Conservation (phyloP, 2,329 filamentous ascomycete species). For the Colletotrichum ledebouriae region DNA sequence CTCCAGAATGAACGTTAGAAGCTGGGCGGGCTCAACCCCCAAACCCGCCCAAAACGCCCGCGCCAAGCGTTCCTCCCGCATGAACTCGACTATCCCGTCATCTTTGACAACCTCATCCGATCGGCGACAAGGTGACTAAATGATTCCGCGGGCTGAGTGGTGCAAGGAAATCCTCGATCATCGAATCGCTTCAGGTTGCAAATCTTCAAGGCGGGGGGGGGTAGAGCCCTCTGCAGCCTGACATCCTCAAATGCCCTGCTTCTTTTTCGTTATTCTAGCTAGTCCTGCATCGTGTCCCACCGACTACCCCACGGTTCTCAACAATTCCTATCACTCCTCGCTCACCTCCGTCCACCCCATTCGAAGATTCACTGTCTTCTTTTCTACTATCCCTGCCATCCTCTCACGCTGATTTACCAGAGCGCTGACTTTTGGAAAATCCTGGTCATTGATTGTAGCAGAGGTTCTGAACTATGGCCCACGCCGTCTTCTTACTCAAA, state of each 20-base stretch:
- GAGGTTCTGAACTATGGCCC: background rate
- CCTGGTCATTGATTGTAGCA: background rate
- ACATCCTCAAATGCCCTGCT: constrained; percentile 16
- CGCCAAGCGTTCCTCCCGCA: constrained; percentile 40
- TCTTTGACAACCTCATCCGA: constrained; percentile 34
- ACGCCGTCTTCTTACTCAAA: background rate
- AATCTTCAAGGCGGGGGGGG: background rate
- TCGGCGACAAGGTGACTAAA: constrained; percentile 23
- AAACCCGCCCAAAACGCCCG: constrained; percentile 35
- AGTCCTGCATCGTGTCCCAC: constrained; percentile 4
- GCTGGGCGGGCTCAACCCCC: constrained; percentile 20
- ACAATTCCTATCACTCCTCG: background rate
- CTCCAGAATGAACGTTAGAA: background rate
- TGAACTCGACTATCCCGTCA: constrained; percentile 39
- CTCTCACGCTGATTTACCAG: constrained; percentile 16
- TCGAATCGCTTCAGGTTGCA: constrained; percentile 22
- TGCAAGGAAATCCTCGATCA: constrained; percentile 20
- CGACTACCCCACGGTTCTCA: background rate
- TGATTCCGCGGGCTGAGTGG: constrained; percentile 24
- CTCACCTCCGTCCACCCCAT: background rate
- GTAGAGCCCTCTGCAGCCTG: constrained; percentile 3
- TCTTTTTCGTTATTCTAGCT: constrained; percentile 1
- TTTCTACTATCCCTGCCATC: constrained; percentile 17
- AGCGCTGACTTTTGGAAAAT: constrained; percentile 4
- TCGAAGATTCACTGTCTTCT: constrained; percentile 11